phyloP scores from a whole-genome alignment of 352 stramenopile species.

The Globisporangium cystogenes region DNA sequence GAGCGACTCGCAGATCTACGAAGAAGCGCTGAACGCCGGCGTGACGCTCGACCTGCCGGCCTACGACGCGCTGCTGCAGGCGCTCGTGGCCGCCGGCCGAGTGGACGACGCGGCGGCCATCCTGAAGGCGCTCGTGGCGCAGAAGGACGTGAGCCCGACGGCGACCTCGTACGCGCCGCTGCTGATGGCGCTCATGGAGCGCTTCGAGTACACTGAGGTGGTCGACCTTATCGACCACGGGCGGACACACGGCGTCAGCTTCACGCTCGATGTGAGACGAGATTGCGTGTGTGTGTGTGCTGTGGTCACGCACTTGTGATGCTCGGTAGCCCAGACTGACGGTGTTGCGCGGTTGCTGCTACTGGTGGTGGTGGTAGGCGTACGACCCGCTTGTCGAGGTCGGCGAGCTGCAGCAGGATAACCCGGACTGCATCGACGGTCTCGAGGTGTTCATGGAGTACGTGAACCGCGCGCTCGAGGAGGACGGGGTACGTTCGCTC shows the following conservation, averaged over 20 bases:
- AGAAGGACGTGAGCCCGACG: slow-evolving; percentile 45
- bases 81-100: slow-evolving; percentile 31
- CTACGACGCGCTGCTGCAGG: slow-evolving; percentile 35
- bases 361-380: slow-evolving; percentile 25
- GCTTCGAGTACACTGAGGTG: slow-evolving; percentile 40
- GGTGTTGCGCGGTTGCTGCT: not conserved
- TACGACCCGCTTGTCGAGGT: slow-evolving; percentile 63
- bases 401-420: slow-evolving; percentile 37
- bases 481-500: slow-evolving; percentile 39
- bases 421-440: slow-evolving; percentile 33
- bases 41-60: slow-evolving; percentile 54
- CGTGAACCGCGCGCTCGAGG: slow-evolving; percentile 44
- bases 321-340: no score
- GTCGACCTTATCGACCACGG: slow-evolving; percentile 48
- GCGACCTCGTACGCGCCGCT: slow-evolving; percentile 47
- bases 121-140: slow-evolving; percentile 25
- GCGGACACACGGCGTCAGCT: slow-evolving; percentile 35
- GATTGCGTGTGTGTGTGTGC: no score
- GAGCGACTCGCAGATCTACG: slow-evolving; percentile 28
- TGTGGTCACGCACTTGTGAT: no score
- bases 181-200: slow-evolving; percentile 39
- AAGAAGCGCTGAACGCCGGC: slow-evolving; percentile 33
- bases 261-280: slow-evolving; percentile 37
- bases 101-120: slow-evolving; percentile 40
- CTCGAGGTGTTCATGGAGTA: slow-evolving; percentile 57